A percentile compares a stretch with the other conserved stretches of the same genome.
phyloP scores from a whole-genome alignment of 495 filamentous ascomycete genomes.

The Cercophora scortea region DNA sequence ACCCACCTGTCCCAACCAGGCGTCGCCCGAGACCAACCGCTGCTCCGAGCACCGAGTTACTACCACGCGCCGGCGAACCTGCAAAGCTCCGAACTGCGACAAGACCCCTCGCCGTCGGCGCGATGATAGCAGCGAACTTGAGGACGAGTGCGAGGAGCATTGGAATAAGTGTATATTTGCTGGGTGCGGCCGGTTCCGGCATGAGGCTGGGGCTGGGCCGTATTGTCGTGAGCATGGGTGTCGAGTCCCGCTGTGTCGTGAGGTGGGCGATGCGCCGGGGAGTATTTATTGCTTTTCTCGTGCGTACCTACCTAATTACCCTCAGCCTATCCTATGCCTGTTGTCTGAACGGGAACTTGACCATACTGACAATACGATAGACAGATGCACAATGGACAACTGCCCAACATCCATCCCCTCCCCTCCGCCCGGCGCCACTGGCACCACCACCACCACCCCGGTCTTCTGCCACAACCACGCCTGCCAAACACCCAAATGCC shows the following conservation, averaged over 20 bases:
- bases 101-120: background rate
- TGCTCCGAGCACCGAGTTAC: slow-evolving; percentile 4
- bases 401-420: background rate
- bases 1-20: slow-evolving; percentile 1
- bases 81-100: background rate
- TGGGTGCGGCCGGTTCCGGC: background rate
- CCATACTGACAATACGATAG: background rate
- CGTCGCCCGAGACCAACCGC: background rate
- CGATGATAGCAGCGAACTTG: background rate
- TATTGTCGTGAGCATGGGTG: slow-evolving; percentile 9
- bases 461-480: slow-evolving; percentile 4
- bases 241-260: background rate
- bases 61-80: background rate
- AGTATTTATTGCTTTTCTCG: background rate
- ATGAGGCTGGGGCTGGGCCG: background rate
- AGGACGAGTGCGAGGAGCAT: background rate
- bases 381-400: slow-evolving; percentile 2
- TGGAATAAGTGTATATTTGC: background rate
- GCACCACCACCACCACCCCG: background rate
- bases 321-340: background rate
- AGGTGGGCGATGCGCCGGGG: background rate
- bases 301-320: no score
- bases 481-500: background rate
- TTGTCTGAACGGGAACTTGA: background rate
- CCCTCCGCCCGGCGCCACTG: background rate